phyloP scores from a whole-genome alignment of 1,139 yeast species.

The Kodamaea plutei region DNA sequence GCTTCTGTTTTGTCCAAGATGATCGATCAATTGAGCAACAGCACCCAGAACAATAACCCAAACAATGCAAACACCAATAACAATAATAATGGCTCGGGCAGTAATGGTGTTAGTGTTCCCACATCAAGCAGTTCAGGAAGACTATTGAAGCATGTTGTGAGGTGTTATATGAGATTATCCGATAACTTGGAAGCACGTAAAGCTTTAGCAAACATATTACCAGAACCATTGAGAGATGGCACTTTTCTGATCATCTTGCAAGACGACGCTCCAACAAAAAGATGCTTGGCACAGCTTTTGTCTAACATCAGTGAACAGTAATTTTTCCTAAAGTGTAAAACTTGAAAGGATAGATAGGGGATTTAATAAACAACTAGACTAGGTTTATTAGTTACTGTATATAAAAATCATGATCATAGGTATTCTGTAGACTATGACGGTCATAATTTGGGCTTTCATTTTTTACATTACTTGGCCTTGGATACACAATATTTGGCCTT shows the following conservation, averaged over 20 bases:
- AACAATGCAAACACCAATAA: no score
- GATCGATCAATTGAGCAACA: slow-evolving; percentile 67
- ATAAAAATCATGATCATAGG: no score
- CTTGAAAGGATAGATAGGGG: no score
- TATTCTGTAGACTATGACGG: no score
- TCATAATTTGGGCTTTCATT: no score
- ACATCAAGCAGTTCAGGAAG: slow-evolving; percentile 61
- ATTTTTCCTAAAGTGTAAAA: no score
- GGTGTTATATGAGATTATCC: slow-evolving; percentile 86
- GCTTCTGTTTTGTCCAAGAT: slow-evolving; percentile 82
- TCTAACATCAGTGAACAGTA: slow-evolving; percentile 53
- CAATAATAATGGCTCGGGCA: not conserved
- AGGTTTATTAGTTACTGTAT: no score
- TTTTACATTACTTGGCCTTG: no score
- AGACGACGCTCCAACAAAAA: slow-evolving; percentile 85
- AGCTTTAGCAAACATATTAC: slow-evolving; percentile 78
- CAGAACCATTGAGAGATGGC: slow-evolving; percentile 87
- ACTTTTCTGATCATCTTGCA: slow-evolving; percentile 75
- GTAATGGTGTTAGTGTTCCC: slow-evolving; percentile 6
- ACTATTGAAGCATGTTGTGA: slow-evolving; percentile 84
- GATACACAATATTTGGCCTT: no score
- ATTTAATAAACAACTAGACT: no score
- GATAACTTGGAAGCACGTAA: slow-evolving; percentile 90
- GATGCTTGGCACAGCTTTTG: slow-evolving; percentile 80
- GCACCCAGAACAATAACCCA: slow-evolving; percentile 3